Base-by-base conservation (phyloP, 495 filamentous ascomycete species). In the Annulohypoxylon maeteangense region DNA sequence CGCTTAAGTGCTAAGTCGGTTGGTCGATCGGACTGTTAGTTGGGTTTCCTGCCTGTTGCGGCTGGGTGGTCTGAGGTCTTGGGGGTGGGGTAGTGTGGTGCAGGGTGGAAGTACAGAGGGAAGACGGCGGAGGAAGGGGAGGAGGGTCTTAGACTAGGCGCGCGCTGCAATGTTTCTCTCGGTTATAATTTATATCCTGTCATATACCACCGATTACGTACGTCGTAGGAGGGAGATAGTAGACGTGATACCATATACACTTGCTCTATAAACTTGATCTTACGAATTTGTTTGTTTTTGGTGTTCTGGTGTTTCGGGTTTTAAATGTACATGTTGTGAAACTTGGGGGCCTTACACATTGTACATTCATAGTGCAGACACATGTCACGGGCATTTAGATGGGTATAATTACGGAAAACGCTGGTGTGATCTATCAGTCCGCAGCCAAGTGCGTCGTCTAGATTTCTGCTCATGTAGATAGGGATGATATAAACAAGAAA, bases 1-100 rank as follows among this genome's bases (percentile, higher is more conserved):
- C 84, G 67, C 80, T 87, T 57, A 79, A 82, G 68, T 93, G 91
- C 80, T 82, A 81, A 48, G 14, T 29, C 29, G 3, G n/a, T 36
- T 47, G 31, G n/a, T n/a, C n/a, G n/a, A n/a, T n/a, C n/a, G n/a
- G 14, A 4, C 7, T 20, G n/a, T 4, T 38, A 16, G n/a, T 20
- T 44, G n/a, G n/a, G 50, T 45, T 56, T n/a, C 62, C 55, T 56
- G 36, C 20, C 29, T n/a, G n/a, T n/a, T n/a, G n/a, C n/a, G n/a
- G n/a, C n/a, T n/a, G 27, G 23, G 27, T 32, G 50, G 25, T 29
- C 20, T 29, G 27, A 44, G 25, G 14, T n/a, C n/a, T n/a, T 34
- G 2, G 25, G 16, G n/a, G n/a, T n/a, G n/a, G n/a, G n/a, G n/a
- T n/a, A n/a, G n/a, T n/a, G n/a, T 38, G 12, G 20, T 12, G 8